Base-by-base conservation (phyloP, 192 early-diverging fungal species). In the Podila clonocystis region DNA sequence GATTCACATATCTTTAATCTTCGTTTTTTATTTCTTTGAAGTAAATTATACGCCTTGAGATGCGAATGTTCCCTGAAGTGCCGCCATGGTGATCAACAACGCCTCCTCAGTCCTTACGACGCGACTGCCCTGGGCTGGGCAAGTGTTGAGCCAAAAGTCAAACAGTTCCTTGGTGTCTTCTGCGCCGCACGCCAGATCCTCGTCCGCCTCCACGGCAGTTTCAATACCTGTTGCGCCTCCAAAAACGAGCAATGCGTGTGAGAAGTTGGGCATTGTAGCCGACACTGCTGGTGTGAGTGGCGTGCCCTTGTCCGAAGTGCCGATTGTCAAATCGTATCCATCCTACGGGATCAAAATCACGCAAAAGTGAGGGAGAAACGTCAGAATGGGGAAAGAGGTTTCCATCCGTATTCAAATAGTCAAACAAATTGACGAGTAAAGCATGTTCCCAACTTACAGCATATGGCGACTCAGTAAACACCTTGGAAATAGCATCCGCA, bases 161-260 rank as follows among this genome's bases (percentile, higher is more conserved):
- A 94, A 94, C 68, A 94, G 68, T 9, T 85, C 85, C 55, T 83
- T 73, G 19, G 90, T 75, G 50, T 92, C 91, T 22, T 90, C 88
- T 11, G 83, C 85, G 24, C 68, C 75, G 36, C 85, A 82, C 38
- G 83, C 86, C 29, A 91, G 65, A 60, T 88, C 85, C 52, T 91
- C 84, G 61, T 90, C 91, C 0, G 87, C 82, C 38, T 94, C 92
- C 9, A 93, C 83, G 5, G 88, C 89, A 11, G 86, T 82, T 57
- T 94, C 89, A 24, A 91, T 70, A 12, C 91, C 92, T n/a, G 82
- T 87, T 15, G 89, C 83, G 13, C 91, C 92, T 50, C 92, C 92
- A 86, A 94, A 91, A 24, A 89, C 87, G 30, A 94, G 70, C 50
- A 93, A 64, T 15, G 91, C 60, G 73, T 92, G 91, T 24, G 84